These are phyloP conservation scores for Trypanosoma caninum DNA, from an alignment of 208 protist genomes.

Conservation along the genomic window DNA sequence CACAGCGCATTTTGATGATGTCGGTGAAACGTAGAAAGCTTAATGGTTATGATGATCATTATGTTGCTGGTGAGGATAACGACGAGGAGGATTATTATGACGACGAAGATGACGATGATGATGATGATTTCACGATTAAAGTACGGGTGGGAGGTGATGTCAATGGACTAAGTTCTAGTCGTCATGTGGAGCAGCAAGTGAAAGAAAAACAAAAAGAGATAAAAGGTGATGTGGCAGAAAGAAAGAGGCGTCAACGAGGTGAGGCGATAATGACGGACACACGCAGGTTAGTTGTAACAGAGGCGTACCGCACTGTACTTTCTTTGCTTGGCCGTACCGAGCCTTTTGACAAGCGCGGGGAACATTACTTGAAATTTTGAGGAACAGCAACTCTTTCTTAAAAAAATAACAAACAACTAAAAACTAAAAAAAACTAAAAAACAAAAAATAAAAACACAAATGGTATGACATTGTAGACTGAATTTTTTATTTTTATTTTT, in stretches of 20 bases:
- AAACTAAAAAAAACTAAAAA: background rate
- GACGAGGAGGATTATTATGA: constrained; percentile 16
- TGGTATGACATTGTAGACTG: too few species aligned
- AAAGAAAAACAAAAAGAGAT: background rate
- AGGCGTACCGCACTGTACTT: constrained; percentile 56
- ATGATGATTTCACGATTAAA: constrained; percentile 72
- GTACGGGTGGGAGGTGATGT: constrained; percentile 36
- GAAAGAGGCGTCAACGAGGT: constrained; percentile 6
- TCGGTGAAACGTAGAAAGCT: constrained; percentile 22
- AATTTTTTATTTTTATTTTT: background rate
- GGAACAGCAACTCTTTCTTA: background rate
- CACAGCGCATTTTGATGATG: constrained; percentile 52
- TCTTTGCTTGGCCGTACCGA: constrained; percentile 58
- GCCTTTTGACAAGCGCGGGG: constrained; percentile 45
- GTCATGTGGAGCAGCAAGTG: background rate
- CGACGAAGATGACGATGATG: constrained; percentile 31
- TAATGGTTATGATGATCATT: constrained; percentile 12
- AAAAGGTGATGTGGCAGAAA: background rate
- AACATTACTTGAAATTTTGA: constrained; percentile 79
- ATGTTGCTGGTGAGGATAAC: too few species aligned
- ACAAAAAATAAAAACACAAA: background rate
- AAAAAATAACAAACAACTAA: background rate
- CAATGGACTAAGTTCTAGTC: background rate
- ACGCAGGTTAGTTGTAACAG: constrained; percentile 35
- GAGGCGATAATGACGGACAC: background rate